Base-by-base conservation (phyloP, 805 yeast genomes). In the Suhomyces canberraensis region DNA sequence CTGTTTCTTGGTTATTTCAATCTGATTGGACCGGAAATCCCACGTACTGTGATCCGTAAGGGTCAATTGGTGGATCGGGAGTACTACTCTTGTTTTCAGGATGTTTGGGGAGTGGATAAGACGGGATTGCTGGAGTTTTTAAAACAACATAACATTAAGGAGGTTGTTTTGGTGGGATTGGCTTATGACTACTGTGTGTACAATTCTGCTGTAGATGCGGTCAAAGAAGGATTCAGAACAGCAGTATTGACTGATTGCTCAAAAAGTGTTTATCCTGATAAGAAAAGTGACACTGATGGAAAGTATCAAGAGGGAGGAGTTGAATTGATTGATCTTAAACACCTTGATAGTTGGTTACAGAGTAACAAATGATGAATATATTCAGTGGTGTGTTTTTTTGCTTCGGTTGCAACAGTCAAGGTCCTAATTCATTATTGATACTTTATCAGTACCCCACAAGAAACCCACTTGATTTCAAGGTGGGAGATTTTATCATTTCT, bases 141-240 rank as follows among this genome's bases (percentile, higher is more conserved):
- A 43, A 56, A 52, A 17, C 50, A 64, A 1, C 54, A 72, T 26
- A 61, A 57, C 0, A 76, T 87, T 29, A 69, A 74, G 2, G 74
- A 79, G 28, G 88, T 89, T 1, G 78, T 70, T 30, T 72, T 85
- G 16, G 91, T 81, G 2, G 98, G 97, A 0, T 50, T 90, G 15
- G 96, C 97, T 0, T 78, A 79, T 44, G 98, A 90, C 54, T 88
- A 66, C 57, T 90, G 98, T 58, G 97, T 91, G 3, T 61, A 79
- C 47, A 72, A 79, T 52, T 81, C 95, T 0, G 88, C 95, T 0
- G 56, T 78, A 16, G 95, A 90, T 39, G 71, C 89, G 15, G 75
- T 72, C 0, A 58, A 55, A 8, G 42, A 49, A 25, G 95, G 95
- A 0, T 88, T 74, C 53, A 57, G 73, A 2, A 79, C 95, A 0